Base-by-base conservation (phyloP, 2,329 filamentous ascomycete genomes). In the Diaporthe longicolla region DNA sequence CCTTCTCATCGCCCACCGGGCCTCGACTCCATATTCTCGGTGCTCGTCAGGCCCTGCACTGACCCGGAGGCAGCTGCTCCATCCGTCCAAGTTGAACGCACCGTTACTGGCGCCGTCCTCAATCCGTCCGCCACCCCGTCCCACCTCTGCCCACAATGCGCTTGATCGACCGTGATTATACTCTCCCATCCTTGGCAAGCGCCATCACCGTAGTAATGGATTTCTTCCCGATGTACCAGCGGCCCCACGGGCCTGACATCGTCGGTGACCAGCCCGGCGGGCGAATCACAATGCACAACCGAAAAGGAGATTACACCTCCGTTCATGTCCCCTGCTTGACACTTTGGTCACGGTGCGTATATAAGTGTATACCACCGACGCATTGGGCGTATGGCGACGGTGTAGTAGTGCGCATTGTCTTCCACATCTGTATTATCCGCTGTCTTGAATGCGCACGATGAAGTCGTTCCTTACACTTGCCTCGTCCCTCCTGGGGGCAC, bases 401-500 rank as follows among this genome's bases (percentile, higher is more conserved):
- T 37, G 43, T 35, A 24, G 43, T 52, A 11, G 11, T 52, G 45
- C 29, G 11, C 45, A 37, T 50, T 66, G 45, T 52, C 43, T 52
- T 52, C 43, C 26, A 63, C 45, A 24, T 21, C 19, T 48, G 29
- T 35, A 52, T 48, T 37, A 17, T 19, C 52, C 26, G 26, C 48
- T 24, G 29, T 66, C 45, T 32, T 66, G 26, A 63, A 15, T 52
- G 40, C 19, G 48, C 73, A 75, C 21, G n/a, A 81, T 81, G 80
- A 80, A 76, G 74, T 71, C 74, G 21, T 66, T 74, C 15, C 74
- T 78, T 10, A 52, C 75, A 7, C 74, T 71, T 45, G 74, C 74
- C 32, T 74, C 74, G 9, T 61, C 77, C 65, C 74, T 80, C 63
- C 75, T 79, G 17, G 74, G 77, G 71, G 82, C 77, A 26, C 82